phyloP scores from a whole-genome alignment of 345 rosid genomes.

The Dipteronia dyeriana region DNA sequence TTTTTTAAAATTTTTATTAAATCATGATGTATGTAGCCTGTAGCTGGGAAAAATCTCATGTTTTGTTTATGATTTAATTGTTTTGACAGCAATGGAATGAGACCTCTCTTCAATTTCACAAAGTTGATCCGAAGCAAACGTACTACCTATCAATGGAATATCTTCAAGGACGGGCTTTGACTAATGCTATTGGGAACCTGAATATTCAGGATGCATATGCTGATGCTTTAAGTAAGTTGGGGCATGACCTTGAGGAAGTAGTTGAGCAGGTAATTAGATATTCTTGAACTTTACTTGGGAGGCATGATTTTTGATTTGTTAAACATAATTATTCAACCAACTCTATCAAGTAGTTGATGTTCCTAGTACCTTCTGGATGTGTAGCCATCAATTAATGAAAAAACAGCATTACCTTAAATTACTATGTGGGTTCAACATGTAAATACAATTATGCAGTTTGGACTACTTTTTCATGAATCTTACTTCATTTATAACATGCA shows the following conservation, averaged over 20 bases:
- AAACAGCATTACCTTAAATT: background rate
- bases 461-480: background rate
- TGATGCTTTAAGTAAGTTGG: constrained; percentile 71
- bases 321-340: background rate
- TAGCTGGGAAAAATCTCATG: background rate
- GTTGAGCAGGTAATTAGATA: constrained; percentile 65
- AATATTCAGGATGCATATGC: constrained; percentile 73
- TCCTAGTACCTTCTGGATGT: background rate
- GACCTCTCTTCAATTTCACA: constrained; percentile 76
- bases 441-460: background rate
- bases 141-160: constrained; percentile 97
- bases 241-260: constrained; percentile 84
- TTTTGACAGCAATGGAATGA: constrained; percentile 85
- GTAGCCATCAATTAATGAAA: constrained; percentile 7
- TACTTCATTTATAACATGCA: constrained; percentile 7
- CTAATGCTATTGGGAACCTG: constrained; percentile 83
- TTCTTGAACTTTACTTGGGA: background rate
- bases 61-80: constrained; percentile 18
- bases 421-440: background rate
- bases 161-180: constrained; percentile 96
- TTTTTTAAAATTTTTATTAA: background rate
- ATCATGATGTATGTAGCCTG: background rate
- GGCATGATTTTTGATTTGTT: background rate
- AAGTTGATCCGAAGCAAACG: constrained; percentile 86
- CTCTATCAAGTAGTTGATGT: background rate